Base-by-base conservation (phyloP, 345 rosid species). In the Moringa oleifera region DNA sequence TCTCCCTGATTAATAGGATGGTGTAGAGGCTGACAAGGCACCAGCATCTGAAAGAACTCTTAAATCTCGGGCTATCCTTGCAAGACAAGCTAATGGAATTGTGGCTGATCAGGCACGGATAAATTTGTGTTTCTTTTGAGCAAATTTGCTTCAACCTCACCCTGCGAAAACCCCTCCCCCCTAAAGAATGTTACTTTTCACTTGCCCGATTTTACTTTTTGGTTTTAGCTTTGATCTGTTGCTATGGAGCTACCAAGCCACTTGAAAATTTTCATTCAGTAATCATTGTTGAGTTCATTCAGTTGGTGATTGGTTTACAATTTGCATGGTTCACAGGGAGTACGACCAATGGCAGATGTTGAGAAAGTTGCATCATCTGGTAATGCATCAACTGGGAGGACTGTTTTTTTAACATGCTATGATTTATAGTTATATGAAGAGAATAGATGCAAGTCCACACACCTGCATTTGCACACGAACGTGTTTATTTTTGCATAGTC, bases 41-140 rank as follows among this genome's bases (percentile, higher is more conserved):
- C 80, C 88, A 17, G 45, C 75, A 67, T 85, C 96, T 54, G 94
- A 84, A 64, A 89, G 87, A 74, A 75, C 66, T 28, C 28, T 72
- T 31, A 91, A 91, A 64, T 77, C 94, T 68, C 75, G 95, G 63
- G 85, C 83, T 25, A 81, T 91, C 79, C 88, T 95, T 68, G 91
- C 90, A 21, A 81, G 96, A 77, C 98, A 83, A 77, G 85, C 72
- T 55, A 91, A 85, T 80, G 99, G 98, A 70, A 79, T 84, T 50
- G 68, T 84, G 69, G 64, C 94, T 58, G 99, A 95, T 73, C 95
- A 90, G 90, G 99, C 79, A 75, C 68, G 89, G 37, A 33, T 9
- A 66, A 55, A n/a, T n/a, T 65, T 49, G 63, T 22, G 4, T 66
- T 59, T 61, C 59, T 33, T 31, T 61, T n/a, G 8, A 15, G 47